Percentiles rank a stretch among this genome's conserved stretches.
These are phyloP conservation scores for Neofusicoccum cordaticola DNA, from an alignment of 2,329 filamentous ascomycete species.

Conservation along the genomic window DNA sequence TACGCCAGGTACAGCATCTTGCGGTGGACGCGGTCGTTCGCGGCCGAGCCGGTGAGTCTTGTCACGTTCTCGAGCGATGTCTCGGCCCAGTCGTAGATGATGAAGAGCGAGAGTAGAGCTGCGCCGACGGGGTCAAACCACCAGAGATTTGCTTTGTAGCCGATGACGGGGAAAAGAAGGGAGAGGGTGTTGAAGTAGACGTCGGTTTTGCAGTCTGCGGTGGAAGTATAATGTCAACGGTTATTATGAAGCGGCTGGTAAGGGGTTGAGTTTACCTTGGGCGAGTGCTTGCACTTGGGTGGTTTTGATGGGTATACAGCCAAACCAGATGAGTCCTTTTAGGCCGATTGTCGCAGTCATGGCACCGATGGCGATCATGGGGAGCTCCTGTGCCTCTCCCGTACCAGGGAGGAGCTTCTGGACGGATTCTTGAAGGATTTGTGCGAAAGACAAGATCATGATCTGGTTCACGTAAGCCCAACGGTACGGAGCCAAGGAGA, in stretches of 20 bases:
- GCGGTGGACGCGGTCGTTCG: conserved; percentile 50
- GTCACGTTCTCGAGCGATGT: conserved; percentile 61
- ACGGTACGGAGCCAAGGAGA: not conserved
- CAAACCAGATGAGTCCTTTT: conserved; percentile 60
- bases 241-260: too few species aligned
- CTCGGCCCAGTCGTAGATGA: conserved; percentile 67
- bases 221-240: not conserved
- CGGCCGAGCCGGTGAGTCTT: conserved; percentile 58
- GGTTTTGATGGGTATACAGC: conserved; percentile 59
- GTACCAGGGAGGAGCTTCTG: conserved; percentile 53
- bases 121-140: conserved; percentile 66
- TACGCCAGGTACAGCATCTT: conserved; percentile 61
- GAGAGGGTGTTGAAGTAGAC: conserved; percentile 64
- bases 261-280: conserved; percentile 37
- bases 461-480: conserved; percentile 17
- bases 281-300: conserved; percentile 63
- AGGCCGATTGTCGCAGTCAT: conserved; percentile 57
- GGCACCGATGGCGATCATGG: conserved; percentile 54
- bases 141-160: conserved; percentile 58
- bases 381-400: conserved; percentile 50
- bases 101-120: conserved; percentile 61
- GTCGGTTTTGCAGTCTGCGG: conserved; percentile 59
- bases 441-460: conserved; percentile 62
- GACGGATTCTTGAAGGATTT: conserved; percentile 61
- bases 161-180: conserved; percentile 61